Base-by-base conservation (phyloP, 139 green algal genomes). In the Pleodorina starrii region DNA sequence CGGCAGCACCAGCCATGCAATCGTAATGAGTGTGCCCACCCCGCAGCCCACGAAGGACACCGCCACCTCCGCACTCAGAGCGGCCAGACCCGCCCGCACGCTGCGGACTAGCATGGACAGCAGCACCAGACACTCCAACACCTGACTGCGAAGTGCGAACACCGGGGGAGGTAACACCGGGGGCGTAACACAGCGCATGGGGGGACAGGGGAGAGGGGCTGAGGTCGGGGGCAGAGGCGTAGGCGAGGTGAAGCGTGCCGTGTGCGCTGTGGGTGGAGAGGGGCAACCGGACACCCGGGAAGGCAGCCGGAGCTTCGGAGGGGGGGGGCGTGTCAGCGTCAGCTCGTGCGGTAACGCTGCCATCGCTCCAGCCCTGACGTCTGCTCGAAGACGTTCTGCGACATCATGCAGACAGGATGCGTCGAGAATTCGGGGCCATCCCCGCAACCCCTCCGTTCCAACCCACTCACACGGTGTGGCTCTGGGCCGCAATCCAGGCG, bases 1-100 rank as follows among this genome's bases (percentile, higher is more conserved):
- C 78, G 78, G 54, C 57, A 85, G 54, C 21, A 68, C 51, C 10
- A 85, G 54, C 78, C 78, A 51, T 11, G 78, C 78, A 17, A 85
- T 36, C 35, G 78, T 73, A 2, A 23, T 54, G 21, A 73, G 5
- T 23, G 78, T 72, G 51, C 78, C 50, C 10, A 73, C 29, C 12
- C 78, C 78, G 36, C 38, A 54, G 38, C 78, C 78, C 27, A 73
- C 57, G 0, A 57, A 5, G 16, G 17, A 38, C 1, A 73, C 54
- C 7, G 35, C 27, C 44, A 6, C 40, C 23, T 48, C 38, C 0
- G 51, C 10, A 48, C 48, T 32, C 32, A 84, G 50, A 2, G 21
- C n/a, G n/a, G 16, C 32, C 32, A 63, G 76, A 5, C 76, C 50
- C 1, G 17, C 50, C 40, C 48, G 44, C 1, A 14, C 12, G 48